Percentiles rank a stretch among this genome's conserved stretches.
Conservation (phyloP, 2,329 filamentous ascomycete genomes). For the Fusarium sp. region DNA sequence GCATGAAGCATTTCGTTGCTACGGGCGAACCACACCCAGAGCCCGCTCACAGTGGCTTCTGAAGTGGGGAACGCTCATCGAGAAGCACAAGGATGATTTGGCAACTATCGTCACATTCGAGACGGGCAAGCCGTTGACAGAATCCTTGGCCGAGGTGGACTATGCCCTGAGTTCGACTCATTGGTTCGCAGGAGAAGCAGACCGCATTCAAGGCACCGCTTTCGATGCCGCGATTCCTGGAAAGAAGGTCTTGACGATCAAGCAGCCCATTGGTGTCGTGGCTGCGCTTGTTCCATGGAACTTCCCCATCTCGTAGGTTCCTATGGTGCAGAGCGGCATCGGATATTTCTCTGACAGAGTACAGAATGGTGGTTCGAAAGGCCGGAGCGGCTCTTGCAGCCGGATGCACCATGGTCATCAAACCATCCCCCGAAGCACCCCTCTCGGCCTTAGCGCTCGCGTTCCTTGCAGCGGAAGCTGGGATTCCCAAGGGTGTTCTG, state of each 20-base stretch:
- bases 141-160: constrained; percentile 66
- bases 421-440: constrained; percentile 79
- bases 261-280: constrained; percentile 57
- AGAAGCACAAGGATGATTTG: constrained; percentile 47
- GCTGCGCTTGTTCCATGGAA: constrained; percentile 62
- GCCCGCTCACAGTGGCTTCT: not conserved
- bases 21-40: not conserved
- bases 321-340: no score
- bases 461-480: constrained; percentile 75
- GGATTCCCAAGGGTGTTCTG: constrained; percentile 79
- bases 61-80: not conserved
- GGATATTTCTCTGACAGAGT: no score
- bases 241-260: constrained; percentile 77
- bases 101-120: constrained; percentile 57
- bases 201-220: constrained; percentile 61
- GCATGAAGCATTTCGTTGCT: not conserved
- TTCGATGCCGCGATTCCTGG: constrained; percentile 71
- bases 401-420: constrained; percentile 80
- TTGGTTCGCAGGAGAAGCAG: constrained; percentile 67
- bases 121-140: constrained; percentile 67
- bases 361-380: constrained; percentile 59
- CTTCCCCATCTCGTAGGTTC: constrained; percentile 61
- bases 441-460: constrained; percentile 77
- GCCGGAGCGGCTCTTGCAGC: constrained; percentile 72
- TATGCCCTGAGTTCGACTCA: constrained; percentile 65